Evolutionary conservation across 2,329 filamentous ascomycete genomes (phyloP), one percentile per base, ranked within the genome.

Genomic region (Alternaria sp.): DNA sequence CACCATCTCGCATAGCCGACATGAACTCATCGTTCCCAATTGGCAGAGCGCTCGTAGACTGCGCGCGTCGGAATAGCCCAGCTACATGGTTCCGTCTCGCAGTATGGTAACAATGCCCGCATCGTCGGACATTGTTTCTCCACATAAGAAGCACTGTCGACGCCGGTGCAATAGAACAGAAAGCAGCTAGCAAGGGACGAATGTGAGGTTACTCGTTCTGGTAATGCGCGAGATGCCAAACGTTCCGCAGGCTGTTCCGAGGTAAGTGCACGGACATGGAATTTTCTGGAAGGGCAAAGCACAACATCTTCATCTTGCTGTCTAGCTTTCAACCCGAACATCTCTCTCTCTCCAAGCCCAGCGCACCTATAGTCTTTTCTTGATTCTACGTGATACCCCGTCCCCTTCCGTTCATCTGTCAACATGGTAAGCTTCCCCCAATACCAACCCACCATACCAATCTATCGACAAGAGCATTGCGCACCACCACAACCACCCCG

Each of bases 121-220:
- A 45, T 51, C 69, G 59, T 67, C 72, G 66, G 61, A 69, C 76
- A 78, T 79, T 73, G 62, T 66, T 75, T 73, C 70, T 73, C 75
- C 71, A 77, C 77, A 79, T 79, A 57, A 64, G 64, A 46, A 52
- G 43, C 49, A 56, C 51, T 49, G n/a, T 25, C 57, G 25, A 59
- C 32, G 45, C 58, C 17, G 28, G 23, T 54, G 54, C 17, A 43
- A 11, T 40, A 9, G 30, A 25, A 32, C 32, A 55, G 25, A 30
- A 25, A 36, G 40, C 30, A n/a, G 2, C 15, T 1, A 44, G 7
- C 7, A 30, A 43, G 32, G 28, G 13, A 28, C 13, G 47, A 26
- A 57, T 25, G 13, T 12, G 17, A 30, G 54, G 50, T 54, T 59
- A 59, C 59, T 59, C 7, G 44, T 54, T 59, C 49, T 43, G 57